Base-by-base conservation (phyloP, 805 yeast genomes). In the Spencermartinsiella europaea region DNA sequence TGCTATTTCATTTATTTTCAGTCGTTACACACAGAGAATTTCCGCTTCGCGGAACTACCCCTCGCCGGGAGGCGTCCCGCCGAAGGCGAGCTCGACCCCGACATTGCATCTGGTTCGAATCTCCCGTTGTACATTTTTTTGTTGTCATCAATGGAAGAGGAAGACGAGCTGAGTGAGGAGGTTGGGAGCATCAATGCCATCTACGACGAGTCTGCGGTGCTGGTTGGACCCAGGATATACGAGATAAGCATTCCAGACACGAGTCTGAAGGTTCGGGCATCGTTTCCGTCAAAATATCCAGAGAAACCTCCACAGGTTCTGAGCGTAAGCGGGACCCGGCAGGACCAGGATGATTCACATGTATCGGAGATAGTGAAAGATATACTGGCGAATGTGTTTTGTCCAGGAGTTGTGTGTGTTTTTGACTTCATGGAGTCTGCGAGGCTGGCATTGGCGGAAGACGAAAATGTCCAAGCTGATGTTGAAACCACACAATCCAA, bases 101-200 rank as follows among this genome's bases (percentile, higher is more conserved):
- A n/a, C n/a, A n/a, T n/a, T n/a, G n/a, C n/a, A n/a, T n/a, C n/a
- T n/a, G n/a, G n/a, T n/a, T n/a, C n/a, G n/a, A n/a, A n/a, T n/a
- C n/a, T n/a, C n/a, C n/a, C n/a, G n/a, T n/a, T n/a, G n/a, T n/a
- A n/a, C n/a, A n/a, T n/a, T n/a, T n/a, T n/a, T n/a, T n/a, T n/a
- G n/a, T n/a, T n/a, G n/a, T n/a, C n/a, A n/a, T n/a, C n/a, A n/a
- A n/a, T n/a, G n/a, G n/a, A n/a, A n/a, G n/a, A n/a, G n/a, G 20
- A 34, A 7, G 76, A 76, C 49, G 84, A 81, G 28, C 66, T 84
- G 4, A 60, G 60, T 17, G 93, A 87, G 45, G 99, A 91, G 59
- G 65, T 87, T 16, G 80, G 77, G 34, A 91, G 96, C 10, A 80
- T 91, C 8, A 84, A 86, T 46, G 93, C 96, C 2, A 91, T 93